Evolutionary conservation across 2,329 filamentous ascomycete species (phyloP), one percentile per base, ranked within the genome.

Genomic region (Pezicula rhizophila): DNA sequence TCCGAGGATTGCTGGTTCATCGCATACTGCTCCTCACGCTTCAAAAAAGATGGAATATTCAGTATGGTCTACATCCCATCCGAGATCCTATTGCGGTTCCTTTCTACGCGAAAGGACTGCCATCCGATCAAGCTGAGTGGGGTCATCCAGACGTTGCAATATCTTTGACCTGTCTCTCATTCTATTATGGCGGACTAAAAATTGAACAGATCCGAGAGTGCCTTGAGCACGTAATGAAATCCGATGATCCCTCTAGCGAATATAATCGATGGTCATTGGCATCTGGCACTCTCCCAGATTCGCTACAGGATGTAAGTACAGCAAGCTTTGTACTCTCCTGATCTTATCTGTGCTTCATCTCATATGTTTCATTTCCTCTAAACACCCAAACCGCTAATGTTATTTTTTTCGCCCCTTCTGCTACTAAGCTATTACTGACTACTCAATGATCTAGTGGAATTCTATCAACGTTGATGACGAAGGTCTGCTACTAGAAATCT

Each of bases 61-160:
- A 80, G 39, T 90, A 84, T 42, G 80, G 80, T 0, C 64, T 84
- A 0, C 73, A 82, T 53, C 72, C 76, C 0, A 41, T 52, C 0
- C 71, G 85, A 12, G 69, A 74, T 37, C 79, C 80, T 0, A 75
- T 86, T 5, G 83, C 84, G 0, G 85, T 89, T 0, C 85, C 85
- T 0, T 89, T 76, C 43, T 71, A 78, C 10, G 80, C 81, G 0
- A 87, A 89, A 49, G 85, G 84, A 2, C 69, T 74, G 0, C 84
- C 85, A 0, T 76, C 75, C 0, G 74, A 78, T 0, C 73, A 79
- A 5, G 78, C 82, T 0, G 84, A 89, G 55, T 89, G 77, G 59
- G 79, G 81, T 0, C 84, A 89, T 53, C 82, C 84, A 0, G 78
- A 89, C 55, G 80, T 85, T 0, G 73, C 78, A 0, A 82, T 89